phyloP scores from a whole-genome alignment of 2,329 filamentous ascomycete species.

The Fusarium tjaetaba region DNA sequence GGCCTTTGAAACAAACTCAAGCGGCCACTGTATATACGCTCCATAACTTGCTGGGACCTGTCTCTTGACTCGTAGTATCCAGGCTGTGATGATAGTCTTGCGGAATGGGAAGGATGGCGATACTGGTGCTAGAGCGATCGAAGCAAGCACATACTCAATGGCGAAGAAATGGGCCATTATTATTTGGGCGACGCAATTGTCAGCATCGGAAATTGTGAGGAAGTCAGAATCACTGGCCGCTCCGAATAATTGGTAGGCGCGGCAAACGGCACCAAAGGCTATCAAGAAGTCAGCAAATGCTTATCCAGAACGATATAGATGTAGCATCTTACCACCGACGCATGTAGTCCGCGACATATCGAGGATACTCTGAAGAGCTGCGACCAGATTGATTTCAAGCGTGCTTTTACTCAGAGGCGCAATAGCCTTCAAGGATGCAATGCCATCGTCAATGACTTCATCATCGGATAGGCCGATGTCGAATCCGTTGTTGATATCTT shows the following conservation, averaged over 20 bases:
- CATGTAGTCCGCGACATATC: not conserved
- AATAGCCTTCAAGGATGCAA: not conserved
- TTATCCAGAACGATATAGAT: fast-evolving
- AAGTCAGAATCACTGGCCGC: not conserved
- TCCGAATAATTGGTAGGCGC: not conserved
- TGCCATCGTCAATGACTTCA: not conserved
- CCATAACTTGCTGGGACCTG: not conserved
- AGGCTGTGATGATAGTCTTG: not conserved
- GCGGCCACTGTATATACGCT: not conserved
- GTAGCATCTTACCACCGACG: not conserved
- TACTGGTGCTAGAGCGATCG: not conserved
- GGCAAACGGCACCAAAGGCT: not conserved
- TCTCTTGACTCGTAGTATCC: not conserved
- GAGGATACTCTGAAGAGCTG: not conserved
- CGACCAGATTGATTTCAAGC: not conserved
- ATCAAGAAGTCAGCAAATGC: not conserved
- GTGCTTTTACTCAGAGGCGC: not conserved
- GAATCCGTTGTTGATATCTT: not conserved
- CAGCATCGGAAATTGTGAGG: not conserved
- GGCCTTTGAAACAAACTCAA: not conserved
- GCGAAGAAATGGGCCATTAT: not conserved
- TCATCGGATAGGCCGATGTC: fast-evolving
- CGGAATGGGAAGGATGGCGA: not conserved
- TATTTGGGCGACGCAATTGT: not conserved
- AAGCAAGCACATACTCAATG: not conserved